Base-by-base conservation (phyloP, 495 filamentous ascomycete species). In the Xylaria nigripes region DNA sequence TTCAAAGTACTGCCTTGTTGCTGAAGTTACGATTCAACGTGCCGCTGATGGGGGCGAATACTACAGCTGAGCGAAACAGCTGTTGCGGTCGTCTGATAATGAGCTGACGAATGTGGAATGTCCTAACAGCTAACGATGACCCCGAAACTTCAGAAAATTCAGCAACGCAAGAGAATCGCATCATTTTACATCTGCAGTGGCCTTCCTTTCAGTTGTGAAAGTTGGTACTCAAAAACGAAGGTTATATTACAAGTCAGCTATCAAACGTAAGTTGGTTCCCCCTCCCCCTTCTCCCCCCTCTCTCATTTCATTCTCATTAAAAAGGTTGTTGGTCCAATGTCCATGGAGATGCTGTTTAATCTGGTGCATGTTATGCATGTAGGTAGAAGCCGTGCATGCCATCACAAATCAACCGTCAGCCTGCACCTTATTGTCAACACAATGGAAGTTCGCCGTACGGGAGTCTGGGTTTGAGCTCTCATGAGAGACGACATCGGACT, bases 381-480 rank as follows among this genome's bases (percentile, higher is more conserved):
- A 44, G 15, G 41, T 15, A 19, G 13, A 15, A 36, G 32, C 6
- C 13, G 32, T 36, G 32, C 52, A 55, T 48, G 45, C 19, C 52
- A 49, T 49, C 52, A 48, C 45, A 49, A 42, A 48, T 34, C 15
- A n/a, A 22, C 22, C 38, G 44, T 49, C 25, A 41, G 41, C 38
- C 25, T 49, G 45, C 29, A 32, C 36, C 25, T 40, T 8, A 24
- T 55, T 36, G 36, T 55, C 19, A 43, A 55, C 29, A 13, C 44
- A 42, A 29, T 9, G 52, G 18, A 44, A 41, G 34, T 45, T 55
- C 49, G 52, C 45, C 45, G 25, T 56, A 36, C 32, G 6, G 4
- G 32, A n/a, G n/a, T 21, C 42, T 45, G 50, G 34, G 45, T 25
- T 51, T 50, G 45, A 61, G 53, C 63, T 57, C 60, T 54, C 30